Percentiles rank a stretch among this genome's conserved stretches.
These are phyloP conservation scores for Crepidotus variabilis DNA, from an alignment of 768 basidiomycete genomes.

Conservation along the genomic window DNA sequence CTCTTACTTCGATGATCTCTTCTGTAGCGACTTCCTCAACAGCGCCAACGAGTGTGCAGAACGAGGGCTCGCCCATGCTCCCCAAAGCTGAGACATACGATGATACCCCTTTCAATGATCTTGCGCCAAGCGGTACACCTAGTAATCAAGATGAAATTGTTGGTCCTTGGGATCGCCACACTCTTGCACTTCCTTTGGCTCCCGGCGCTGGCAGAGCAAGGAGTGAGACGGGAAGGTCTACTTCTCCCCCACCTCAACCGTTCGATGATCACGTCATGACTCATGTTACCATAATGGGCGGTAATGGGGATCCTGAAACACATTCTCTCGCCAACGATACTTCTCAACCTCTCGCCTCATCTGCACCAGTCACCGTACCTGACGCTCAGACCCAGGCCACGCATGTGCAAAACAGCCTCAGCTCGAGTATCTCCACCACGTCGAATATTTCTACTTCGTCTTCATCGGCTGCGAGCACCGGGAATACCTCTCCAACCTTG, in stretches of 20 bases:
- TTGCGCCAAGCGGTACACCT: background rate
- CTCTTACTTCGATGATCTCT: background rate
- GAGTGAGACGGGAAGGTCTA: conserved; percentile 6
- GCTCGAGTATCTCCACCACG: background rate
- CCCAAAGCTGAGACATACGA: conserved; percentile 2
- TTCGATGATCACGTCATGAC: background rate
- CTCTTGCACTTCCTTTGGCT: conserved; percentile 8
- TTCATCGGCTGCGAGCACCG: conserved; percentile 53
- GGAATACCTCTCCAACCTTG: conserved; percentile 65
- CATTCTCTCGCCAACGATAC: too few relatives aligned
- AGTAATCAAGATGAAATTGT: conserved; percentile 26
- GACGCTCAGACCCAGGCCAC: too few relatives aligned
- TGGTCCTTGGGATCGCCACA: conserved; percentile 43
- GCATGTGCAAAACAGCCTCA: too few relatives aligned
- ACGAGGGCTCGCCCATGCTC: conserved; percentile 6
- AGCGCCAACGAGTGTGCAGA: conserved; percentile 4
- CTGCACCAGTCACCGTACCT: too few relatives aligned
- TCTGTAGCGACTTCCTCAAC: background rate
- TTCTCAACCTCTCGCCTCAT: too few relatives aligned
- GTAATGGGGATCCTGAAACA: background rate
- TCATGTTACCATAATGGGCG: conserved; percentile 1
- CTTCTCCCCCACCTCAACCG: background rate
- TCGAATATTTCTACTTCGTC: conserved; percentile 20
- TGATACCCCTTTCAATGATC: background rate
- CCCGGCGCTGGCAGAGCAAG: conserved; percentile 5